phyloP scores from a whole-genome alignment of 75 land plant species.

The Chamaecyparis obtusa region DNA sequence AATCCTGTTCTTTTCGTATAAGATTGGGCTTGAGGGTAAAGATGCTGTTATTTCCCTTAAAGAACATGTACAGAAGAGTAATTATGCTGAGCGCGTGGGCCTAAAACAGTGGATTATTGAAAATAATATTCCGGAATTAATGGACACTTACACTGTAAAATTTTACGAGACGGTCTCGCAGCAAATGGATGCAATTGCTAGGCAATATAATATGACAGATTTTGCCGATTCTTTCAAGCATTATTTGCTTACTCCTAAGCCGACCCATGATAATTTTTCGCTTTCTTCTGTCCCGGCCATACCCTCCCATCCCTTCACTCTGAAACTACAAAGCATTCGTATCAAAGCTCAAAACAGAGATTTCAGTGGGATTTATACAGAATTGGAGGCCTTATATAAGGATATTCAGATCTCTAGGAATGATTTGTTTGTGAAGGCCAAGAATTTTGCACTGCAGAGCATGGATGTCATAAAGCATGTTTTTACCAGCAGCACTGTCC shows the following conservation, averaged over 20 bases:
- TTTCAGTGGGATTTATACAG: conserved; percentile 50
- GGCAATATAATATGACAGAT: conserved; percentile 81
- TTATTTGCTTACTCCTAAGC: conserved; percentile 36
- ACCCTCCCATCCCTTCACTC: conserved; percentile 55
- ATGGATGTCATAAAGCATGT: conserved; percentile 54
- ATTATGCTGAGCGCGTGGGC: conserved; percentile 72
- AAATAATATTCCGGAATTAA: conserved; percentile 67
- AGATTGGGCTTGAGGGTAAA: conserved; percentile 84
- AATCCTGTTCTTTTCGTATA: conserved; percentile 74
- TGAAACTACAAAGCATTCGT: conserved; percentile 48
- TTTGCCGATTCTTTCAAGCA: conserved; percentile 68
- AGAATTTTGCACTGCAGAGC: conserved; percentile 51
- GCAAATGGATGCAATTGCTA: conserved; percentile 69
- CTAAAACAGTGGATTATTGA: conserved; percentile 82
- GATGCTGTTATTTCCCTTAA: conserved; percentile 76
- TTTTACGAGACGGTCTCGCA: conserved; percentile 63
- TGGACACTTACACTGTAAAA: conserved; percentile 60
- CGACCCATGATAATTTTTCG: conserved; percentile 18
- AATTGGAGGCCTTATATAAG: conserved; percentile 42
- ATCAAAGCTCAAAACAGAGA: conserved; percentile 33
- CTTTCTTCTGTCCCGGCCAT: conserved; percentile 23
- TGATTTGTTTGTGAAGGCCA: conserved; percentile 60
- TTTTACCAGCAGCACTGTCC: conserved; percentile 44
- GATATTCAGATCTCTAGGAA: conserved; percentile 43
- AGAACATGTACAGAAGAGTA: conserved; percentile 63